A percentile compares a stretch with the other conserved stretches of the same genome.
These are phyloP conservation scores for Geopyxis carbonaria DNA, from an alignment of 495 filamentous ascomycete genomes.

Conservation along the genomic window DNA sequence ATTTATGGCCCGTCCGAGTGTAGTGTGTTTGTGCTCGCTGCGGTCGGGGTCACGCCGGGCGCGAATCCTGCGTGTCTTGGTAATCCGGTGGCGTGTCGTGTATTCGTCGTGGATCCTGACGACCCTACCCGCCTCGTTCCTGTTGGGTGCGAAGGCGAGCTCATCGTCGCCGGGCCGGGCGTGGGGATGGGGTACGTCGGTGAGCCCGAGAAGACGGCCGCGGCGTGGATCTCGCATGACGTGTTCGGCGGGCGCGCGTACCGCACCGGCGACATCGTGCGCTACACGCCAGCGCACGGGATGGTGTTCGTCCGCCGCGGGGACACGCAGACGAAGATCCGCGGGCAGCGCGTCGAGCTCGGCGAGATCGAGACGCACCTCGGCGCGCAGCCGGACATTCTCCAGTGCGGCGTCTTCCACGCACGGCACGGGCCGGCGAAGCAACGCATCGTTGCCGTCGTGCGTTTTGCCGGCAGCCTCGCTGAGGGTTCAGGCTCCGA, in stretches of 20 bases:
- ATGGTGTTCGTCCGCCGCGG: constrained; percentile 28
- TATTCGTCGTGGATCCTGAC: no score
- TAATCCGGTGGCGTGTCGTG: no score
- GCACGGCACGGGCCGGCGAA: no score
- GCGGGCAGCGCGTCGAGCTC: constrained; percentile 28
- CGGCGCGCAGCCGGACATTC: background rate
- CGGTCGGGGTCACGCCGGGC: constrained; percentile 32
- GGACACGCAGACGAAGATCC: constrained; percentile 29
- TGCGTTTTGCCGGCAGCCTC: no score
- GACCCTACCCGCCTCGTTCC: no score
- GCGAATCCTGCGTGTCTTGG: no score
- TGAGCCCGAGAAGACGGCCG: constrained; percentile 26
- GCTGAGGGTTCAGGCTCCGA: background rate
- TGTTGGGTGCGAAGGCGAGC: constrained; percentile 34
- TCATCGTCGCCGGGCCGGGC: constrained; percentile 33
- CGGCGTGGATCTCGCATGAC: constrained; percentile 21
- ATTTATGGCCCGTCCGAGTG: no score
- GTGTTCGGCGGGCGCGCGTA: constrained; percentile 14
- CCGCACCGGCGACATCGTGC: constrained; percentile 34
- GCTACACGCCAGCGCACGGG: constrained; percentile 36
- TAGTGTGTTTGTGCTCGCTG: constrained; percentile 31
- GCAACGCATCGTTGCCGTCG: no score
- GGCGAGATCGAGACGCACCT: constrained; percentile 25
- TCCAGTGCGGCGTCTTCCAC: no score
- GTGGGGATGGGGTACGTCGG: constrained; percentile 32